Evolutionary conservation across 192 early-diverging fungal species (phyloP), one percentile per base, ranked within the genome.

Genomic region (Coemansia umbellata): DNA sequence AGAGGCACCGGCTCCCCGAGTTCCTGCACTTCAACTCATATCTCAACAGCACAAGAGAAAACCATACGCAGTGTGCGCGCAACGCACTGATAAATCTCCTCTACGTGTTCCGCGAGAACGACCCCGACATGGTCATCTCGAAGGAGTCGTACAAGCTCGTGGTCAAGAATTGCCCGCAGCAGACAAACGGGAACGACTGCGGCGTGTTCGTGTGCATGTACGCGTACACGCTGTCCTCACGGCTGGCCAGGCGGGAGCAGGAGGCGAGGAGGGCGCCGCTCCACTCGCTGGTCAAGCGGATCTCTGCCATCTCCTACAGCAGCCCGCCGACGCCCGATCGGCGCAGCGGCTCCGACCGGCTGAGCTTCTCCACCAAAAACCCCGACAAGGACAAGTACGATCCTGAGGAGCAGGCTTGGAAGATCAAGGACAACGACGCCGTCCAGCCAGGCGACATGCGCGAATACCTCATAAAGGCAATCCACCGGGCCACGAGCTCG

Each of bases 1-100:
- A 47, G 10, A 55, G 53, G 21, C 45, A 54, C 47, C 39, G 41
- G 17, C 35, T 66, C n/a, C 71, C 63, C 7, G 71, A 74, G 53
- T 74, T 74, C 35, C 55, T 74, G 33, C 71, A 74, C 57, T 74
- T 74, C 39, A 74, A 74, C 50, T 74, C 71, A 13, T 61, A 74
- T n/a, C 44, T 74, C 8, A 40, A 55, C 48, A 74, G 64, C 49
- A 67, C 71, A 15, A 55, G 71, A 3, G 71, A 62, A 10, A 48
- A 74, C 45, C 71, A 74, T 53, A 74, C 71, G 27, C 64, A 60
- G 28, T 67, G 71, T 39, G 71, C 71, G 0, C 71, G 71, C 26
- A 63, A 54, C 0, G 71, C 71, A 7, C 49, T 74, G n/a, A 74
- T 67, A 37, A 74, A 74, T 44, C 60, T 74, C 0, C 45, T 74